Evolutionary conservation across 2,329 filamentous ascomycete genomes (phyloP), one percentile per base, ranked within the genome.

Genomic region (Hymenoscyphus fraxineus): DNA sequence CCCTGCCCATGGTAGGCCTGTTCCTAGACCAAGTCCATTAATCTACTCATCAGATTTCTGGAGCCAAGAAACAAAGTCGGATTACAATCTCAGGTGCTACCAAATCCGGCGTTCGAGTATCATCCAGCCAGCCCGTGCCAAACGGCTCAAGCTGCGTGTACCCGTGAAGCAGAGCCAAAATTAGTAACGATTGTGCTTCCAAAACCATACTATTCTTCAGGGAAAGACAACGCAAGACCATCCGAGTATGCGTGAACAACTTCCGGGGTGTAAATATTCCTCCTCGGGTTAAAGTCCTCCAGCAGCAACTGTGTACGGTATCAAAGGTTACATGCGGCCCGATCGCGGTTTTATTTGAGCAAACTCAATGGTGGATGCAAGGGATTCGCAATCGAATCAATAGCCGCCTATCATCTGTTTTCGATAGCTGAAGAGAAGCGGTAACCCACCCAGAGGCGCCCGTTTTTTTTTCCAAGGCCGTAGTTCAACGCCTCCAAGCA

Each of bases 291-390:
- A 27, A 54, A 38, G 32, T 4, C 47, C n/a, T 51, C 44, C n/a
- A 51, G n/a, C n/a, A 59, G 41, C 61, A 38, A 58, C 51, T 44
- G 7, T 51, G 19, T 27, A 27, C 27, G 27, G 27, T 31, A 58
- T 59, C 40, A 40, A 58, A 59, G 47, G 60, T 61, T 61, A 32
- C 60, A 61, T 61, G 59, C 59, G 59, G 59, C 31, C 40, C 22
- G 39, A 60, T 27, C 40, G 40, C 27, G 38, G 47, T 54, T 27
- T 19, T 54, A 54, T 19, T 54, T 19, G 19, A 19, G 19, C 13
- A 54, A 19, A 54, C 22, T 27, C 47, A 27, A 10, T 27, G 47
- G 47, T 54, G 47, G n/a, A 54, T 54, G 47, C 47, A 54, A 54
- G 47, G 47, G n/a, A 22, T 22, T 31, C 12, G n/a, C 47, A 54